Percentiles rank a stretch among this genome's conserved stretches.
phyloP scores from a whole-genome alignment of 257 asterid genomes.

The Solanum appendiculatum region DNA sequence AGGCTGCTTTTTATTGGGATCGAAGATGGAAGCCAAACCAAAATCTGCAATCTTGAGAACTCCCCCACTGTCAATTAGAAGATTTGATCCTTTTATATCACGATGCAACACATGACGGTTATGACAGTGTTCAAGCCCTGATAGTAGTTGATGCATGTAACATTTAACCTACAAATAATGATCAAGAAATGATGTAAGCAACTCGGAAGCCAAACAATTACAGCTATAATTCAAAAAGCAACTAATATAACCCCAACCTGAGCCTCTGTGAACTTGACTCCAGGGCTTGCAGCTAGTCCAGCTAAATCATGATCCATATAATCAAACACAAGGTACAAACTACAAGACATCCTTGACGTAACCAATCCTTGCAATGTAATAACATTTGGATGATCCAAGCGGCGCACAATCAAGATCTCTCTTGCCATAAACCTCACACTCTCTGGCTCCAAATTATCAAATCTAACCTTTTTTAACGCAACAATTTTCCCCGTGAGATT shows the following conservation, averaged over 20 bases:
- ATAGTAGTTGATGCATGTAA: constrained; percentile 63
- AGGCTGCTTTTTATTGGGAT: constrained; percentile 68
- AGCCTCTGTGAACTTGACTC: constrained; percentile 66
- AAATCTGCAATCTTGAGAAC: constrained; percentile 83
- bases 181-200: constrained; percentile 11
- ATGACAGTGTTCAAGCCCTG: constrained; percentile 92
- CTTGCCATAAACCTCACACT: constrained; percentile 90
- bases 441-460: constrained; percentile 86
- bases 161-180: constrained; percentile 58
- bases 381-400: constrained; percentile 89
- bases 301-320: constrained; percentile 87
- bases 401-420: constrained; percentile 78
- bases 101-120: constrained; percentile 71
- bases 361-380: constrained; percentile 70
- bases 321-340: constrained; percentile 75
- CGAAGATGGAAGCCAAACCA: constrained; percentile 72
- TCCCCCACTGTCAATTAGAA: constrained; percentile 61
- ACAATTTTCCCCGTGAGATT: constrained; percentile 50
- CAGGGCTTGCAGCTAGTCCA: constrained; percentile 77
- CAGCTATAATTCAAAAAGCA: background rate
- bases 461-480: constrained; percentile 80
- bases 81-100: constrained; percentile 87
- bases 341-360: constrained; percentile 85
- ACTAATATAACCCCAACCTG: constrained; percentile 33
- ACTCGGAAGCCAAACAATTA: constrained; percentile 4